Conservation (phyloP, 805 yeast species). For the Saturnispora zaruensis region DNA sequence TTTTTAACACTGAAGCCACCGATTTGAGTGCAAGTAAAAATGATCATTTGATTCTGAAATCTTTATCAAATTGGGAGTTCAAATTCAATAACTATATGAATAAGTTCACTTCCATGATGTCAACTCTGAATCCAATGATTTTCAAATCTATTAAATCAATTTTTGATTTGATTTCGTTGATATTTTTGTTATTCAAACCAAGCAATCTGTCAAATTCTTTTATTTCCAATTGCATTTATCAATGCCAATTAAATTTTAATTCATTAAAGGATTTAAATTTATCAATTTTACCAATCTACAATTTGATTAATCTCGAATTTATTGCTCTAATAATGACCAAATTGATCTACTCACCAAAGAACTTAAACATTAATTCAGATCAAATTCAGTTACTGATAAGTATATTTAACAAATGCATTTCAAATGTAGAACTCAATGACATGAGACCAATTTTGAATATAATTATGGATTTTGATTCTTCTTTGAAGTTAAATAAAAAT, state of each 20-base stretch:
- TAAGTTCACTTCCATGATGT: background rate
- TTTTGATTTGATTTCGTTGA: constrained; percentile 15
- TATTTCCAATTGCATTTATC: constrained; percentile 9
- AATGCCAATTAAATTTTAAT: constrained; percentile 9
- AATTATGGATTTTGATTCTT: constrained; percentile 12
- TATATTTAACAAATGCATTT: constrained; percentile 11
- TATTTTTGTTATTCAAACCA: constrained; percentile 19
- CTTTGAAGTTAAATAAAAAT: constrained; percentile 4
- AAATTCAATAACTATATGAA: constrained; percentile 12
- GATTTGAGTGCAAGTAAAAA: constrained; percentile 1
- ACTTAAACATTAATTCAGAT: background rate
- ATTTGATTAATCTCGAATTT: constrained; percentile 21
- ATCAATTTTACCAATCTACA: constrained; percentile 16
- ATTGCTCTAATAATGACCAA: constrained; percentile 12
- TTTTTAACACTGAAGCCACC: constrained; percentile 9
- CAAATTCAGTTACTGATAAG: constrained; percentile 5
- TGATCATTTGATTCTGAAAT: constrained; percentile 15
- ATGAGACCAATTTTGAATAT: constrained; percentile 12
- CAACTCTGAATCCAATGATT: constrained; percentile 2
- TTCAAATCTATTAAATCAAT: constrained; percentile 8
- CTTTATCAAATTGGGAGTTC: constrained; percentile 21
- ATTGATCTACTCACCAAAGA: constrained; percentile 12
- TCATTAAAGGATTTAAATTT: constrained; percentile 9
- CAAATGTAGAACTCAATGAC: constrained; percentile 13
- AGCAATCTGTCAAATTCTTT: background rate